Evolutionary conservation across 352 stramenopile genomes (phyloP).

Genomic region (Phytophthora europaea): DNA sequence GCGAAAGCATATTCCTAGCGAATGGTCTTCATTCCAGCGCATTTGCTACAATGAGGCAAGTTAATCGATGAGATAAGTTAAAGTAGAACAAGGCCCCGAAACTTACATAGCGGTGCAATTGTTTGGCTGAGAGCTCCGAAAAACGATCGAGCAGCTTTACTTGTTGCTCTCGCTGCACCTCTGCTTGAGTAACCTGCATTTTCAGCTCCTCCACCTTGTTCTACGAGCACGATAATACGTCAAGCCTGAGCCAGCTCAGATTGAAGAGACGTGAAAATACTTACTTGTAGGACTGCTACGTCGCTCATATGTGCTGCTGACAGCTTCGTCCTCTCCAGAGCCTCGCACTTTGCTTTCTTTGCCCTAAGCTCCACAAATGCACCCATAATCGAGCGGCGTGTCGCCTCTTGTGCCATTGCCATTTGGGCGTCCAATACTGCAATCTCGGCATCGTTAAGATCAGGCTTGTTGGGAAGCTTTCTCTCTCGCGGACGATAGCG

Average conservation of each 20-base stretch:
- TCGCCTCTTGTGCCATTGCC: constrained; percentile 40
- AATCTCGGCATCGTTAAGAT: constrained; percentile 32
- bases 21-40: constrained; percentile 34
- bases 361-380: constrained; percentile 38
- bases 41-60: constrained; percentile 26
- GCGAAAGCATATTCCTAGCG: constrained; percentile 37
- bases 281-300: constrained; percentile 55
- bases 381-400: constrained; percentile 45
- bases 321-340: constrained; percentile 59
- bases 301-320: constrained; percentile 56
- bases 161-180: constrained; percentile 18
- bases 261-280: background rate
- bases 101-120: constrained; percentile 33
- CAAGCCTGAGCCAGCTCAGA: background rate
- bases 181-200: constrained; percentile 11
- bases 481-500: constrained; percentile 11
- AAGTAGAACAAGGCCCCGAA: background rate
- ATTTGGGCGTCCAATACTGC: constrained; percentile 44
- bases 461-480: constrained; percentile 6
- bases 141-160: constrained; percentile 43
- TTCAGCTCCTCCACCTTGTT: constrained; percentile 58
- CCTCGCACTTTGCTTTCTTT: constrained; percentile 31
- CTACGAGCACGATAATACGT: constrained; percentile 18
- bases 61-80: background rate
- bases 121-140: constrained; percentile 37